Base-by-base conservation (phyloP, 2,329 filamentous ascomycete species). In the Beauveria sp. region DNA sequence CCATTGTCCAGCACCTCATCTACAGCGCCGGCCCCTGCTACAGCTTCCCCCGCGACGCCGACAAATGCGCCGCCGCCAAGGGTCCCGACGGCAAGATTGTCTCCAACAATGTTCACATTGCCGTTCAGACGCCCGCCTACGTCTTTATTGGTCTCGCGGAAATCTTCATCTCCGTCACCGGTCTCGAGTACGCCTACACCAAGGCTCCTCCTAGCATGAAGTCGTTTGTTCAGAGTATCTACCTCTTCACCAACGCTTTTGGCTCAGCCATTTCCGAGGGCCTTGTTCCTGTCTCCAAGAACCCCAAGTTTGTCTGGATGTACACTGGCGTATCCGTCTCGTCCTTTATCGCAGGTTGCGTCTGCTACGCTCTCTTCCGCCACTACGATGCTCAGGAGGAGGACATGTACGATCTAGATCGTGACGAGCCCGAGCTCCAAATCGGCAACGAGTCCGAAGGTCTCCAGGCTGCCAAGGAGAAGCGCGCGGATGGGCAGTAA, bases 171-270 rank as follows among this genome's bases (percentile, higher is more conserved):
- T 86, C 83, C 12, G 85, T 90, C 63, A 88, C 87, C 1, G 84
- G 84, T 63, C 80, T 89, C 12, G 88, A 91, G 70, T 90, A 90
- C 66, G 87, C 86, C 20, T 90, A 86, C 73, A 89, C 86, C 68
- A 89, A 90, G 73, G 87, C 88, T 0, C 87, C 87, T 2, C 81
- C 81, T 47, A 84, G 79, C 70, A 89, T 90, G 86, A 83, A 86
- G 70, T 84, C 82, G 0, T 84, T 84, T 76, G 77, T 84, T 34
- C 80, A 79, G 70, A 79, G 79, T 14, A 68, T 87, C n/a, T 86
- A 83, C 67, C 76, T 86, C 61, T 77, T 87, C 64, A 86, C 83
- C 45, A 82, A 77, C 51, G 85, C 84, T 3, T 77, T 84, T 50
- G 83, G 82, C 3, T 79, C 83, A 2, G 82, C 81, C 38, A 73